Evolutionary conservation across 148 eudicot species (phyloP).

Genomic region (Silene latifolia): DNA sequence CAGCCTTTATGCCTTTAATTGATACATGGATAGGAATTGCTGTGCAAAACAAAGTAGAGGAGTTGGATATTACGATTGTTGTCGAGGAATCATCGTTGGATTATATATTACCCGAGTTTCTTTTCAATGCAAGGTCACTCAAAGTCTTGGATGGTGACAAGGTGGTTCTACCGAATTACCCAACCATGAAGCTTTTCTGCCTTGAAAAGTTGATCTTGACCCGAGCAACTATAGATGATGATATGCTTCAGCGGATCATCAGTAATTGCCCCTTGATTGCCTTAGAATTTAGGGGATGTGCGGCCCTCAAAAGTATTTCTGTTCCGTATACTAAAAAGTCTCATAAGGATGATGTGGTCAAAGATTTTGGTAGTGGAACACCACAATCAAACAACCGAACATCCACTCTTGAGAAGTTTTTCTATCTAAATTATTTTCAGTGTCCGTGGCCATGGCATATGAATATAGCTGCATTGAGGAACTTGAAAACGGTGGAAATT

Average conservation of each 20-base stretch:
- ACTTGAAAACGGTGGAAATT: slow-evolving; percentile 11
- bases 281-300: not conserved
- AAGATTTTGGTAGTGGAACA: not conserved
- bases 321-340: not conserved
- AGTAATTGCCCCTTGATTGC: not conserved
- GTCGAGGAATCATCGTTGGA: not conserved
- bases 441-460: slow-evolving; percentile 7
- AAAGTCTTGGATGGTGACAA: not conserved
- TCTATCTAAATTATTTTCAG: not conserved
- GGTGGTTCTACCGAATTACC: not conserved
- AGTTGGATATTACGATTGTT: not conserved
- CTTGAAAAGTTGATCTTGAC: not conserved
- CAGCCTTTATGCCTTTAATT: not conserved
- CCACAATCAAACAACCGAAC: not conserved
- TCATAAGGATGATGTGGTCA: not conserved
- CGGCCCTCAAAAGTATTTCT: not conserved
- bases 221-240: not conserved
- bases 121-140: not conserved
- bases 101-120: not conserved
- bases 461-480: slow-evolving; percentile 2
- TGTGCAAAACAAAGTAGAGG: not conserved
- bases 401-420: not conserved
- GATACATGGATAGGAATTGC: not conserved
- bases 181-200: slow-evolving; percentile 1
- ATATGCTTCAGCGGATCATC: slow-evolving; percentile 3